phyloP scores from a whole-genome alignment of 345 rosid species.

The Moricandia arvensis region DNA sequence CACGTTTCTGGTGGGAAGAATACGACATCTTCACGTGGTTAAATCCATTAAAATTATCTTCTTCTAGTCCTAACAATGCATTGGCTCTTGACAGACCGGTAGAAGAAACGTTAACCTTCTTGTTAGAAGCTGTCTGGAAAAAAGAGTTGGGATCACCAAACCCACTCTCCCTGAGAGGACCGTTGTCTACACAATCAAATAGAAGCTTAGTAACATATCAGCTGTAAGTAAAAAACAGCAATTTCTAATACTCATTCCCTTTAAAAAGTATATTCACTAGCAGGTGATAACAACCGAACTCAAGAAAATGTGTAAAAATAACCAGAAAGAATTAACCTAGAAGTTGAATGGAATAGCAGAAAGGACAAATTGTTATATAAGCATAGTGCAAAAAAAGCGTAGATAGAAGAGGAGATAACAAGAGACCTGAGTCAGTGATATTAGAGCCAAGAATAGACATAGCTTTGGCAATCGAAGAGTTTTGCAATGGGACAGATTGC shows the following conservation, averaged over 20 bases:
- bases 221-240: not conserved
- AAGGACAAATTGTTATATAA: not conserved
- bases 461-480: constrained; percentile 67
- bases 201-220: constrained; percentile 20
- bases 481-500: constrained; percentile 54
- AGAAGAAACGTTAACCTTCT: constrained; percentile 61
- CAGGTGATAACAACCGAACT: not conserved
- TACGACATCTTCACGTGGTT: constrained; percentile 32
- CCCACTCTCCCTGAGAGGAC: constrained; percentile 24
- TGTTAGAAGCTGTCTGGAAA: constrained; percentile 82
- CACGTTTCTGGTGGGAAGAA: constrained; percentile 22
- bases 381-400: not conserved
- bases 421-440: constrained; percentile 42
- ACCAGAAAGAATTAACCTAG: not conserved
- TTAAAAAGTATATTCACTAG: not conserved
- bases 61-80: constrained; percentile 63
- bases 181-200: constrained; percentile 41
- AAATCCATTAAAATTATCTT: constrained; percentile 42
- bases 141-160: constrained; percentile 42
- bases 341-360: not conserved
- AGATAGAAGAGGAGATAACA: not conserved
- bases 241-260: not conserved
- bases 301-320: not conserved
- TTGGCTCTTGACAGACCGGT: constrained; percentile 69
- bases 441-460: constrained; percentile 48